Percentiles rank a stretch among this genome's conserved stretches.
These are phyloP conservation scores for Aureobasidium sp. DNA, from an alignment of 2,329 filamentous ascomycete genomes.

Conservation along the genomic window DNA sequence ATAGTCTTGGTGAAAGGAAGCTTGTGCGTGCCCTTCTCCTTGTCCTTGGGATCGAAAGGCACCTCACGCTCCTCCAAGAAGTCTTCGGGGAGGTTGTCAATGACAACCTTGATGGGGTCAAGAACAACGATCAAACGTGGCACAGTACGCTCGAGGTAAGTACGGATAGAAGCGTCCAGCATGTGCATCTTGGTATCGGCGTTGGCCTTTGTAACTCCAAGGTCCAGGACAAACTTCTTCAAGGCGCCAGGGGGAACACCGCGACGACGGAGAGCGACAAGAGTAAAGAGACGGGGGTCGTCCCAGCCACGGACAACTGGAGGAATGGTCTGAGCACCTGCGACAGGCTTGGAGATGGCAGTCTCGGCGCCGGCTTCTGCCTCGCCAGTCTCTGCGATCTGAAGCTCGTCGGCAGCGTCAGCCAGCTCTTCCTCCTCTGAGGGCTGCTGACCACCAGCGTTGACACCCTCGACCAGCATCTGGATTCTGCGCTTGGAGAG, in stretches of 20 bases:
- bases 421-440: constrained; percentile 21
- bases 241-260: constrained; percentile 85
- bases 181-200: constrained; percentile 70
- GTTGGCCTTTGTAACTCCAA: constrained; percentile 77
- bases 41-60: constrained; percentile 76
- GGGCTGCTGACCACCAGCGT: constrained; percentile 20
- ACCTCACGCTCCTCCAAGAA: constrained; percentile 56
- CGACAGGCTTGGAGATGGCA: constrained; percentile 16
- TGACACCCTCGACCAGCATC: constrained; percentile 63
- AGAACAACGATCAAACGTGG: constrained; percentile 84
- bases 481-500: constrained; percentile 79
- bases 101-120: constrained; percentile 73
- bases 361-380: constrained; percentile 21
- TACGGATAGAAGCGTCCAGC: constrained; percentile 79
- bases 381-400: constrained; percentile 34
- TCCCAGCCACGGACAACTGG: constrained; percentile 75
- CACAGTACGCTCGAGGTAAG: constrained; percentile 79
- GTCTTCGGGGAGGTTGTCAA: constrained; percentile 67
- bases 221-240: constrained; percentile 80
- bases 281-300: constrained; percentile 80
- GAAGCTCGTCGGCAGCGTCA: constrained; percentile 29
- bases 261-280: constrained; percentile 73
- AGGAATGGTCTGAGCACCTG: constrained; percentile 26
- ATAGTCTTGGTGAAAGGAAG: constrained; percentile 65
- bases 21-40: constrained; percentile 53